A percentile compares a stretch with the other conserved stretches of the same genome.
Conservation (phyloP, 768 basidiomycete species). For the Tricholoma terreum region DNA sequence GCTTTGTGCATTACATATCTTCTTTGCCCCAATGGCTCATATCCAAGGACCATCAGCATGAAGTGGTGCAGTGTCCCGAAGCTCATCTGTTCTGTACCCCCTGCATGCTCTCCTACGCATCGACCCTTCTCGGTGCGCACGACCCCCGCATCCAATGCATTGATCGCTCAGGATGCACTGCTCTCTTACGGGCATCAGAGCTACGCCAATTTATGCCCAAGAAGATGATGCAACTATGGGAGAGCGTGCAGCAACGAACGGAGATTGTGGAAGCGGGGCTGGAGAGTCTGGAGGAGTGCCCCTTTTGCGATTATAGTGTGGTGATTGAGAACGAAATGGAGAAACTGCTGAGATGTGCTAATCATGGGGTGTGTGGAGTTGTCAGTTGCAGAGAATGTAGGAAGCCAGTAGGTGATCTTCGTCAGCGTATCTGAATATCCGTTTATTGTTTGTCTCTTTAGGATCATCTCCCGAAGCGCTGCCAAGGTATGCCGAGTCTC, state of each 20-base stretch:
- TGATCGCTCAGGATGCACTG: slow-evolving; percentile 70
- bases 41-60: slow-evolving; percentile 48
- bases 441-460: slow-evolving; percentile 15
- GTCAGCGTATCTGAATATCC: too few relatives aligned
- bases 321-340: slow-evolving; percentile 64
- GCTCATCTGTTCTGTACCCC: slow-evolving; percentile 79
- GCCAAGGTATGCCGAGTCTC: slow-evolving; percentile 49
- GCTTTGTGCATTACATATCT: slow-evolving; percentile 46
- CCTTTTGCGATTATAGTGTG: slow-evolving; percentile 82
- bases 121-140: slow-evolving; percentile 60
- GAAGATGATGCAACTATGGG: slow-evolving; percentile 66
- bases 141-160: slow-evolving; percentile 66
- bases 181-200: slow-evolving; percentile 63
- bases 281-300: slow-evolving; percentile 81
- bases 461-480: slow-evolving; percentile 80
- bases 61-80: slow-evolving; percentile 85
- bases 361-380: slow-evolving; percentile 65
- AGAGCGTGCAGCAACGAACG: slow-evolving; percentile 68
- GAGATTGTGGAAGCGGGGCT: slow-evolving; percentile 77
- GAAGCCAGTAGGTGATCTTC: slow-evolving; percentile 47
- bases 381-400: slow-evolving; percentile 79
- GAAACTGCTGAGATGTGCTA: slow-evolving; percentile 53
- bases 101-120: slow-evolving; percentile 67
- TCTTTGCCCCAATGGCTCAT: background rate
- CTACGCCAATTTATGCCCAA: slow-evolving; percentile 59